phyloP scores from a whole-genome alignment of 306 rosid genomes.

The Rosa lucieae region DNA sequence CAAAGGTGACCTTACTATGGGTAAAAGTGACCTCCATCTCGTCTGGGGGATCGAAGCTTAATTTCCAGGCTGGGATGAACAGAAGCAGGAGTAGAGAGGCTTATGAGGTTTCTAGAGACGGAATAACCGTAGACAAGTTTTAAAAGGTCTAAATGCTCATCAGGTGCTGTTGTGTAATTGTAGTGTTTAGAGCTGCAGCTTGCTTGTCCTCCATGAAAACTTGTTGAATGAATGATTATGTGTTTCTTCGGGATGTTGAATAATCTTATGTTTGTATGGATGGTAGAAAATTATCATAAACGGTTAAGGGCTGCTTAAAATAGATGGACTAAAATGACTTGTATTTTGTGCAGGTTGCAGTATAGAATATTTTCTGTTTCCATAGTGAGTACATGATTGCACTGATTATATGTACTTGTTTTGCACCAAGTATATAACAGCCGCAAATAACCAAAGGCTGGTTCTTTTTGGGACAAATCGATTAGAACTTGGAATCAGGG shows the following conservation, averaged over 20 bases:
- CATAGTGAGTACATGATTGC: not conserved
- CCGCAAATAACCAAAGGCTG: not conserved
- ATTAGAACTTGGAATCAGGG: not conserved
- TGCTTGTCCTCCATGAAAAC: conserved; percentile 22
- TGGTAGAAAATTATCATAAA: not conserved
- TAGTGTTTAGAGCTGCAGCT: conserved; percentile 15
- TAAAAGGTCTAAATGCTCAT: conserved; percentile 22
- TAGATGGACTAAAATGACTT: not conserved
- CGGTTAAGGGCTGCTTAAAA: not conserved
- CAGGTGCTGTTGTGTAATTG: conserved; percentile 16
- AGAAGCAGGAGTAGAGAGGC: conserved; percentile 85
- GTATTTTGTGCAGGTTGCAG: not conserved
- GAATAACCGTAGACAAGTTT: conserved; percentile 69
- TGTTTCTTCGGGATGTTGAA: conserved; percentile 24
- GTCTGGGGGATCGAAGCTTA: conserved; percentile 74
- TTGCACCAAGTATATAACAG: not conserved
- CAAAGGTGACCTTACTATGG: conserved; percentile 85
- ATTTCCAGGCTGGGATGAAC: conserved; percentile 86
- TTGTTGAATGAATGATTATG: conserved; percentile 21
- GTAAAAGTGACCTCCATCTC: conserved; percentile 72
- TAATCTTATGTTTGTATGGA: not conserved
- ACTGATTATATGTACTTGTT: not conserved
- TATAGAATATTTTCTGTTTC: too few species aligned
- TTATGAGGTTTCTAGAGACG: conserved; percentile 83
- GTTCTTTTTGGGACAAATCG: not conserved